phyloP scores from a whole-genome alignment of 441 rosid species.

The Omphalea diandra region DNA sequence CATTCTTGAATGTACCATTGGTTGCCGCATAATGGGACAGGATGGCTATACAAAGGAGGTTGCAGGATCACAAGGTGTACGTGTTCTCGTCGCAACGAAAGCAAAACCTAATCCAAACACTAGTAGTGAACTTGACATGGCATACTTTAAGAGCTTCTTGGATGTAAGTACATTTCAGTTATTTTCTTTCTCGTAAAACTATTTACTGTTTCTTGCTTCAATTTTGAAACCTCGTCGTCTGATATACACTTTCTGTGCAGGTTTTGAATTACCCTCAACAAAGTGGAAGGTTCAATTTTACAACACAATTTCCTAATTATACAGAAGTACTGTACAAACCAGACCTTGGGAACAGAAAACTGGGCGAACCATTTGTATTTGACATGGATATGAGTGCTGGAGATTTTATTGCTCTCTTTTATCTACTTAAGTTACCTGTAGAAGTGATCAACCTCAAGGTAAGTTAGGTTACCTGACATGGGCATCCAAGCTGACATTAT shows the following conservation, averaged over 20 bases:
- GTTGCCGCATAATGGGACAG: conserved; percentile 38
- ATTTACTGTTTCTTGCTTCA: background rate
- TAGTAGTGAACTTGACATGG: conserved; percentile 48
- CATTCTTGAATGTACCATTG: no score
- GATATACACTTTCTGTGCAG: conserved; percentile 36
- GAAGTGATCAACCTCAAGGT: conserved; percentile 77
- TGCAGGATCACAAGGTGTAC: conserved; percentile 54
- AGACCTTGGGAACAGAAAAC: conserved; percentile 38
- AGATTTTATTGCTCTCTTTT: conserved; percentile 80
- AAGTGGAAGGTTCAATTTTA: conserved; percentile 64
- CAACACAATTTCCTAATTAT: conserved; percentile 66
- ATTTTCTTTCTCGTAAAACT: background rate
- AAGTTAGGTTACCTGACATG: no score
- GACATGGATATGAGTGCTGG: conserved; percentile 99
- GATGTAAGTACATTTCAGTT: conserved; percentile 49
- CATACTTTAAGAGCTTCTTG: conserved; percentile 69
- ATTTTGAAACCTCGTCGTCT: background rate
- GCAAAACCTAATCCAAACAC: conserved; percentile 58
- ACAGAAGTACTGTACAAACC: conserved; percentile 54
- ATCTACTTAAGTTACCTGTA: conserved; percentile 76
- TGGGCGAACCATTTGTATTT: conserved; percentile 72
- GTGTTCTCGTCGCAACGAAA: conserved; percentile 72
- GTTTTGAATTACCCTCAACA: conserved; percentile 59
- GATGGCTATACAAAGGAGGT: conserved; percentile 82
- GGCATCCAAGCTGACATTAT: no score